Percentiles rank a stretch among this genome's conserved stretches.
Evolutionary conservation across 2,329 filamentous ascomycete species (phyloP).

Genomic region (Monilinia aucupariae): DNA sequence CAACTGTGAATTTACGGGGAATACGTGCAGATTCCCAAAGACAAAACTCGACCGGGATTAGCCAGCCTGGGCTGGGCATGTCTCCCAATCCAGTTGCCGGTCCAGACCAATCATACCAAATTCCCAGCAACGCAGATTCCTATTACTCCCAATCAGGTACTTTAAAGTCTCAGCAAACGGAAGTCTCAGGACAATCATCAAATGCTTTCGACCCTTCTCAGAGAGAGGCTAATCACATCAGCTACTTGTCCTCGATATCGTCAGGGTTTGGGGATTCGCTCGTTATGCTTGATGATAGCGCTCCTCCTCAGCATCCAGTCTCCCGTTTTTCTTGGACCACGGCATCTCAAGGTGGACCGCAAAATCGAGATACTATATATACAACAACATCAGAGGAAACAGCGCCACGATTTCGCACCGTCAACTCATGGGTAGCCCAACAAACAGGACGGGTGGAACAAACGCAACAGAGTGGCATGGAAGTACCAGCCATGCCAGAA

Average conservation of each 20-base stretch:
- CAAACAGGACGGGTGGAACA: conserved; percentile 52
- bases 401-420: conserved; percentile 50
- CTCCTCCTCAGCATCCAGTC: conserved; percentile 16
- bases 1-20: conserved; percentile 1
- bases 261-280: conserved; percentile 59
- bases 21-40: conserved; percentile 14
- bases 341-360: conserved; percentile 18
- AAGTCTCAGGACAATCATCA: conserved; percentile 23
- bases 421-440: conserved; percentile 61
- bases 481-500: conserved; percentile 31
- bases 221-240: conserved; percentile 28
- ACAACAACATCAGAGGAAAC: conserved; percentile 33
- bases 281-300: conserved; percentile 38
- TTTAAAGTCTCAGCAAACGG: conserved; percentile 13
- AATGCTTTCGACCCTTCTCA: conserved; percentile 27
- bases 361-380: conserved; percentile 33
- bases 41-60: conserved; percentile 3
- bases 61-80: neutral
- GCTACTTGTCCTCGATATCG: conserved; percentile 53
- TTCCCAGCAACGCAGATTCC: neutral
- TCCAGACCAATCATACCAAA: conserved; percentile 1
- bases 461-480: conserved; percentile 39
- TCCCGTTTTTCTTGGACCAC: conserved; percentile 33
- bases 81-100: conserved; percentile 6
- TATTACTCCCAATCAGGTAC: conserved; percentile 15